These are phyloP conservation scores for Anisodus tanguticus DNA, from an alignment of 257 asterid genomes.

Conservation along the genomic window DNA sequence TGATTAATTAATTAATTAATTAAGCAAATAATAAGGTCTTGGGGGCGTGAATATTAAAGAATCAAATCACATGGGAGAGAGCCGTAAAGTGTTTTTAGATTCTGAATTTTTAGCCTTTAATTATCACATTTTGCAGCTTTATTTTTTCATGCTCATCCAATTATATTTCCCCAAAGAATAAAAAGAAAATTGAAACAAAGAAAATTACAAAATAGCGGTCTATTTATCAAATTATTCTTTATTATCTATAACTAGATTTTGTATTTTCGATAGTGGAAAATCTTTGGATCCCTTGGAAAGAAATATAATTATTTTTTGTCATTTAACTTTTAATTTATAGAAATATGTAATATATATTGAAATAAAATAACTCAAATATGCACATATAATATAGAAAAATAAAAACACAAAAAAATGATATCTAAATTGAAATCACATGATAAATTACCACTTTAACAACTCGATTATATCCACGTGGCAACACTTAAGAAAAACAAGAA, in stretches of 20 bases:
- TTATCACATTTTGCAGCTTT: slow-evolving; percentile 53
- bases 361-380: too few species aligned
- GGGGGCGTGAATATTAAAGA: slow-evolving; percentile 66
- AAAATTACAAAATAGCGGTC: neutral
- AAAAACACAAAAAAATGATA: too few species aligned
- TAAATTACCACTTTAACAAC: neutral
- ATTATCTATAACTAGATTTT: neutral
- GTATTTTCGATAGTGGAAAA: neutral
- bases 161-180: neutral
- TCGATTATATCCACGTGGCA: too few species aligned
- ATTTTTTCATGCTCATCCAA: neutral
- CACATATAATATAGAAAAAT: too few species aligned
- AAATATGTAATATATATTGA: too few species aligned
- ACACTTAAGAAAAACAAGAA: neutral
- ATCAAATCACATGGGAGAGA: slow-evolving; percentile 62
- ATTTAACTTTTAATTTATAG: neutral
- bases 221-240: neutral
- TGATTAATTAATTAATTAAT: slow-evolving; percentile 8
- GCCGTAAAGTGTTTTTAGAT: slow-evolving; percentile 45
- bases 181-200: neutral
- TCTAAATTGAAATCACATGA: too few species aligned
- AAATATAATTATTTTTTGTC: too few species aligned
- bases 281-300: too few species aligned
- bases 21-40: slow-evolving; percentile 27
- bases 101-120: slow-evolving; percentile 46